phyloP scores from a whole-genome alignment of 495 filamentous ascomycete genomes.

The Pseudomonodictys pantanalensis region DNA sequence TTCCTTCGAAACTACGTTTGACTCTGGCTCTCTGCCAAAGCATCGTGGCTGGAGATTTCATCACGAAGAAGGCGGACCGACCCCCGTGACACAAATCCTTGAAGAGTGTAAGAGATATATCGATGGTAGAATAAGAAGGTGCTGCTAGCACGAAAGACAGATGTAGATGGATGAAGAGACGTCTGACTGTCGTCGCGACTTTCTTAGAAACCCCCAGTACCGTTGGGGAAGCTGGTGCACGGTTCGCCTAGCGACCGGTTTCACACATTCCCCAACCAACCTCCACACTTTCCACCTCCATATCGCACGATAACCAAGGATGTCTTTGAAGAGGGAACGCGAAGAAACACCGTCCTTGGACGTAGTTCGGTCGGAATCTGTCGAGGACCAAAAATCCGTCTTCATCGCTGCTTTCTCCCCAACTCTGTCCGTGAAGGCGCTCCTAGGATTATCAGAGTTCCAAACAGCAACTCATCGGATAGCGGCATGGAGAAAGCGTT shows the following conservation, averaged over 20 bases:
- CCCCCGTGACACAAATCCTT: no score
- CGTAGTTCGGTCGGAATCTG: conserved; percentile 39
- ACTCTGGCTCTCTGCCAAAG: no score
- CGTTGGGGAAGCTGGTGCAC: no score
- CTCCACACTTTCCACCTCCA: neutral
- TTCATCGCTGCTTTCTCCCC: conserved; percentile 47
- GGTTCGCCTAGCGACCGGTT: neutral
- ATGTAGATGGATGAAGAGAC: no score
- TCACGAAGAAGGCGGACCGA: no score
- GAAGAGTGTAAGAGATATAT: no score
- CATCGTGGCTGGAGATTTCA: no score
- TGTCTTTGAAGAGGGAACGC: conserved; percentile 14
- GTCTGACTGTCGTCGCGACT: no score
- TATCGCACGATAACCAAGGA: neutral
- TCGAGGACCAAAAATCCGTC: conserved; percentile 44
- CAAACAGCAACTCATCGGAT: conserved; percentile 44
- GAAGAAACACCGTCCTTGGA: conserved; percentile 7
- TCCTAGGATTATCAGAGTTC: conserved; percentile 41
- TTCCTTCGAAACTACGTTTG: no score
- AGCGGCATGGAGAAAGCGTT: conserved; percentile 42
- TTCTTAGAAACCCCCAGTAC: no score
- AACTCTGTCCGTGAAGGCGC: conserved; percentile 34
- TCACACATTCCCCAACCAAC: neutral
- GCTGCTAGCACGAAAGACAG: no score
- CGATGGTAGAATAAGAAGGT: no score